Conservation (phyloP, 148 eudicot genomes). For the Vaccinium macrocarpon region DNA sequence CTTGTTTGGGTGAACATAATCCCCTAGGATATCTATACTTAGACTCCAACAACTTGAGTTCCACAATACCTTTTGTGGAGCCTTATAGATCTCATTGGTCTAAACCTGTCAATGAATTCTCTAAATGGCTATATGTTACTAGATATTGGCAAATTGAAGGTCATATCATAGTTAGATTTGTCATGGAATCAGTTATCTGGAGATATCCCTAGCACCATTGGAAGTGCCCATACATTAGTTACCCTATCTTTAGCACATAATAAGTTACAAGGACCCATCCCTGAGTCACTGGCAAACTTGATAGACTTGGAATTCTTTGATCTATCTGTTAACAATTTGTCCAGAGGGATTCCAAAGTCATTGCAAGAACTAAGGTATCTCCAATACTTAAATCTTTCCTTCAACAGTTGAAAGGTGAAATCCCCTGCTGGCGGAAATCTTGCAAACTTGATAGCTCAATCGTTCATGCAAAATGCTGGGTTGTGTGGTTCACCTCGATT, state of each 20-base stretch:
- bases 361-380: background rate
- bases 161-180: constrained; percentile 23
- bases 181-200: constrained; percentile 32
- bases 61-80: constrained; percentile 24
- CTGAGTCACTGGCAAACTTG: constrained; percentile 22
- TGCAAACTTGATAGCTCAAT: constrained; percentile 4
- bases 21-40: constrained; percentile 25
- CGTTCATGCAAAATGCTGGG: background rate
- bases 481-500: background rate
- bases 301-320: constrained; percentile 29
- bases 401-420: background rate
- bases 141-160: constrained; percentile 17
- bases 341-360: constrained; percentile 30
- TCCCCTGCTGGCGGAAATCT: background rate
- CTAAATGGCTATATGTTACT: constrained; percentile 24
- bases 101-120: constrained; percentile 30
- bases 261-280: constrained; percentile 28
- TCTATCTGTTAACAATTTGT: constrained; percentile 27
- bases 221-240: constrained; percentile 20
- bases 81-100: constrained; percentile 21
- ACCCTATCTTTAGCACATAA: constrained; percentile 27
- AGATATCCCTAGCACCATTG: constrained; percentile 28
- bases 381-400: background rate
- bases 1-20: constrained; percentile 30
- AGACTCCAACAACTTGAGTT: constrained; percentile 26